Conservation (phyloP, 345 rosid species). For the Punica granatum region DNA sequence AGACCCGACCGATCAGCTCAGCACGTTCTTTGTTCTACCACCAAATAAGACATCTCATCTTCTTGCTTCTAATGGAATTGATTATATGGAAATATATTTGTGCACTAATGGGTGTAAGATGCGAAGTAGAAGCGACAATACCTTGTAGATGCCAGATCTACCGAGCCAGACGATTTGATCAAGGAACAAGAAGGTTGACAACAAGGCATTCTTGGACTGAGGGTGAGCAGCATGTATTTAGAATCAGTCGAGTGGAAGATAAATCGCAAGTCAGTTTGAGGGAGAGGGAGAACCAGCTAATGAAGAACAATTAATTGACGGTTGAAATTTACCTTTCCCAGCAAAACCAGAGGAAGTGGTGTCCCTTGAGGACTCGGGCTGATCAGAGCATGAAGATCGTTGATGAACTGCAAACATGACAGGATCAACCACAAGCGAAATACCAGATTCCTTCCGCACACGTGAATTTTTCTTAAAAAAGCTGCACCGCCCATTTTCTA, state of each 20-base stretch:
- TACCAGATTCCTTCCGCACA: not conserved
- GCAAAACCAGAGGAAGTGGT: conserved; percentile 76
- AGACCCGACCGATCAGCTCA: conserved; percentile 71
- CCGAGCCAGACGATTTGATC: conserved; percentile 98
- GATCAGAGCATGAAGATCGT: conserved; percentile 77
- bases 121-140: conserved; percentile 14
- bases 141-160: conserved; percentile 93
- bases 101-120: not conserved
- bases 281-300: conserved; percentile 8
- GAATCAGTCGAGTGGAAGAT: not conserved
- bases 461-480: not conserved
- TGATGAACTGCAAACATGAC: conserved; percentile 64
- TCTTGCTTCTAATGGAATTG: not conserved
- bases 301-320: not conserved
- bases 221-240: conserved; percentile 5
- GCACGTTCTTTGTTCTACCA: conserved; percentile 74
- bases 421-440: not conserved
- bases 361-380: conserved; percentile 88
- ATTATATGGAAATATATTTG: not conserved
- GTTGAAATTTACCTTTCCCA: conserved; percentile 65
- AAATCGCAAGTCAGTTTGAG: not conserved
- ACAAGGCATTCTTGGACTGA: conserved; percentile 85
- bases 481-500: not conserved
- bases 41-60: conserved; percentile 7
- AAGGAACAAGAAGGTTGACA: conserved; percentile 88